A percentile compares a stretch with the other conserved stretches of the same genome.
Conservation (phyloP, 2,329 filamentous ascomycete genomes). For the Penicillium sp. region DNA sequence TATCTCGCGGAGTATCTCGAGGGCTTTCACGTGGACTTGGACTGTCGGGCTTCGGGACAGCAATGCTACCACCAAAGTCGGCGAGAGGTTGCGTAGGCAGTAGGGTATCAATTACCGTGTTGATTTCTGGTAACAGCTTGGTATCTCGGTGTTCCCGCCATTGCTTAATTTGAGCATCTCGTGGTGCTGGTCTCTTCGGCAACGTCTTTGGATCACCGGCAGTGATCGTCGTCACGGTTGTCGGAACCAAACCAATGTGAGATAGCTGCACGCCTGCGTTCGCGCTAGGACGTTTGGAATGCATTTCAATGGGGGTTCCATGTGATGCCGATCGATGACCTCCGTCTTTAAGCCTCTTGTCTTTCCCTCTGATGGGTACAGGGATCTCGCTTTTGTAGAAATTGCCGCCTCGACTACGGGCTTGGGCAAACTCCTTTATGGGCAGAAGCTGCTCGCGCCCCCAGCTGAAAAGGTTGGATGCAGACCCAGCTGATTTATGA, state of each 20-base stretch:
- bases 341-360: not conserved
- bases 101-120: conserved; percentile 36
- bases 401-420: conserved; percentile 26
- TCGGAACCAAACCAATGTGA: conserved; percentile 26
- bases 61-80: conserved; percentile 63
- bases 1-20: conserved; percentile 23
- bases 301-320: not conserved
- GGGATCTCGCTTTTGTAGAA: conserved; percentile 60
- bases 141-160: conserved; percentile 11
- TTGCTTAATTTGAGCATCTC: conserved; percentile 10
- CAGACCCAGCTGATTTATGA: conserved; percentile 27
- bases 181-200: conserved; percentile 38
- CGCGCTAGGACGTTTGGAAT: not conserved
- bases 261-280: not conserved
- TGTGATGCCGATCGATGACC: not conserved
- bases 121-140: conserved; percentile 24
- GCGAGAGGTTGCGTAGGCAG: conserved; percentile 57
- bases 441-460: conserved; percentile 40
- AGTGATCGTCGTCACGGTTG: conserved; percentile 35
- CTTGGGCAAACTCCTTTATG: conserved; percentile 36
- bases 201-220: conserved; percentile 23
- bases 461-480: conserved; percentile 31
- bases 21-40: conserved; percentile 19
- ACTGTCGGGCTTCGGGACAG: conserved; percentile 51
- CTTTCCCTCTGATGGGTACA: conserved; percentile 48